phyloP scores from a whole-genome alignment of 1,284 basidiomycete genomes.

The Rhodotorula sp. region DNA sequence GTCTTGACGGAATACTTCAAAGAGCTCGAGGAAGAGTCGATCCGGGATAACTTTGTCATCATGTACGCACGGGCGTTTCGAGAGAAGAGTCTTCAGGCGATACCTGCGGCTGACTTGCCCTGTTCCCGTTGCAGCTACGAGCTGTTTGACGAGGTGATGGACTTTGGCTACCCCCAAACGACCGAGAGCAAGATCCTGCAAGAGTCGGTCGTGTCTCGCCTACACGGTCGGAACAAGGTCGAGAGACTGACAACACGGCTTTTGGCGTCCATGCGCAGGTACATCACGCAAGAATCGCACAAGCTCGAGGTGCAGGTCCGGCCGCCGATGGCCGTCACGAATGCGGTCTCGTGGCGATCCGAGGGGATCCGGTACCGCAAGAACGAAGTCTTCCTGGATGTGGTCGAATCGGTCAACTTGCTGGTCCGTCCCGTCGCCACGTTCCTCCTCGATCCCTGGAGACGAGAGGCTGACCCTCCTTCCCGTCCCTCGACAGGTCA shows the following conservation, averaged over 20 bases:
- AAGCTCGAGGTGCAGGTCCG: conserved; percentile 96
- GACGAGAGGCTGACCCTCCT: neutral
- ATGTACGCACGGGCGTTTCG: conserved; percentile 63
- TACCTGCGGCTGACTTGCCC: neutral
- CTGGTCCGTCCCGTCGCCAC: conserved; percentile 60
- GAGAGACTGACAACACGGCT: neutral
- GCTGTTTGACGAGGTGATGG: conserved; percentile 99
- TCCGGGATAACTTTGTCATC: conserved; percentile 97
- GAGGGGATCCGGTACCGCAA: conserved; percentile 98
- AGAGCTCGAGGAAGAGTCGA: conserved; percentile 97
- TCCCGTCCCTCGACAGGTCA: conserved; percentile 62
- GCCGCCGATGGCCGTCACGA: conserved; percentile 96
- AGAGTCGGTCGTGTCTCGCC: conserved; percentile 63
- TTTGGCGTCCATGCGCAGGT: conserved; percentile 56
- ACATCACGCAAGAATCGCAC: conserved; percentile 98
- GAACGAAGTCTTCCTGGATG: conserved; percentile 99
- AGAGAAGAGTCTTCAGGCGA: too few species aligned
- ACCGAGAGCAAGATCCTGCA: conserved; percentile 99
- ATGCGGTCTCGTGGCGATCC: conserved; percentile 97
- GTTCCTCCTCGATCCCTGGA: neutral
- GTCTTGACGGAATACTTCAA: conserved; percentile 98
- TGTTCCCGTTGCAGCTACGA: conserved; percentile 18
- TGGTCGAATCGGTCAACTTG: conserved; percentile 95
- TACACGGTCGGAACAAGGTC: neutral
- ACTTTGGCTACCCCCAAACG: conserved; percentile 98